Percentiles rank a stretch among this genome's conserved stretches.
These are phyloP conservation scores for Trametes polyzona DNA, from an alignment of 1,284 basidiomycete genomes.

Conservation along the genomic window DNA sequence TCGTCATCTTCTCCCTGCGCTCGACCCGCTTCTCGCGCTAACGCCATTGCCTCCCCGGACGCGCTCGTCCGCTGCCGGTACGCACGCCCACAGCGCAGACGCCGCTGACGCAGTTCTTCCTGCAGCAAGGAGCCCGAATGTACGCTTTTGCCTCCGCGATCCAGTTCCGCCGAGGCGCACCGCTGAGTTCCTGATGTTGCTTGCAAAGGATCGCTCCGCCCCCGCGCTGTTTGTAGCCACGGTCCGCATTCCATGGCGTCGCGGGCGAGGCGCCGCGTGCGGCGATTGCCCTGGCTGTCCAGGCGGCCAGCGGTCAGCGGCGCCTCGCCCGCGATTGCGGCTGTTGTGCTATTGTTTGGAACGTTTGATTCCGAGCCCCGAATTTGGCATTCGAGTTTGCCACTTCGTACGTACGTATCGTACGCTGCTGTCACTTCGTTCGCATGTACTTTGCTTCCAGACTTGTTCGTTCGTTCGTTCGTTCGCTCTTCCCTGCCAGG, in stretches of 20 bases:
- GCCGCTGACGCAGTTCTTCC: conserved; percentile 67
- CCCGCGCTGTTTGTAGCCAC: conserved; percentile 19
- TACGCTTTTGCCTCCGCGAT: conserved; percentile 51
- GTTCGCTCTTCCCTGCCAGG: not conserved
- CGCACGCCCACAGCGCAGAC: conserved; percentile 50
- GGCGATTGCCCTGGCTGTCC: not conserved
- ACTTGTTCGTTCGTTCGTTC: conserved; percentile 16
- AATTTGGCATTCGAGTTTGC: too few species aligned
- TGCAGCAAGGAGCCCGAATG: conserved; percentile 80
- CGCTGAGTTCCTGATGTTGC: conserved; percentile 25
- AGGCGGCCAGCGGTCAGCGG: not conserved
- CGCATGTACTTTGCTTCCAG: not conserved
- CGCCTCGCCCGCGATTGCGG: conserved; percentile 7
- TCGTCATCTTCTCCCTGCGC: not conserved
- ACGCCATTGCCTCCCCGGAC: not conserved
- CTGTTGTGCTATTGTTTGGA: conserved; percentile 13
- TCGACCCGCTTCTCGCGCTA: too few species aligned
- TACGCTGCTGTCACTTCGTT: not conserved
- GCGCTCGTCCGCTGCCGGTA: too few species aligned
- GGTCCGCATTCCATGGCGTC: not conserved
- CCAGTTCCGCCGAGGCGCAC: conserved; percentile 26
- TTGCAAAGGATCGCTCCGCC: conserved; percentile 25
- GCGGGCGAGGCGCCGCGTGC: not conserved
- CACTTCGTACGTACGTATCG: conserved; percentile 2
- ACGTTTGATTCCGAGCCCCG: conserved; percentile 8